phyloP scores from a whole-genome alignment of 805 yeast species.

The Yarrowia divulgata region DNA sequence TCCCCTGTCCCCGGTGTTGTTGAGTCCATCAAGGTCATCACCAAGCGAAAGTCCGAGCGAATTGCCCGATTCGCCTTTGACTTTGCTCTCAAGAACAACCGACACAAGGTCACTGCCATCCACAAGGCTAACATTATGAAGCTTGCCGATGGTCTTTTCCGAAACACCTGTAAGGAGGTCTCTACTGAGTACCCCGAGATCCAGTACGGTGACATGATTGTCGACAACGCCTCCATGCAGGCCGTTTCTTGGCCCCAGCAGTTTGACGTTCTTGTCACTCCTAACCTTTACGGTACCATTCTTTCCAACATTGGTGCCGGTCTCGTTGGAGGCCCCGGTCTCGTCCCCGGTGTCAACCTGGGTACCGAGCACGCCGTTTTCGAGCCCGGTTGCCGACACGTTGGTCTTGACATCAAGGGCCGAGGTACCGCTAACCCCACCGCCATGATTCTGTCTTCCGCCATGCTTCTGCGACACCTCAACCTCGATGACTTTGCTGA shows the following conservation, averaged over 20 bases:
- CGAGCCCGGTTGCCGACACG: constrained; percentile 99
- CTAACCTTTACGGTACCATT: constrained; percentile 97
- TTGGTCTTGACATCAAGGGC: constrained; percentile 95
- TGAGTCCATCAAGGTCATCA: constrained; percentile 93
- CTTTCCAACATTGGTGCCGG: constrained; percentile 98
- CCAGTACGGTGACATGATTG: constrained; percentile 89
- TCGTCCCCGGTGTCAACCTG: constrained; percentile 97
- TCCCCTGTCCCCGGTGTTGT: constrained; percentile 97
- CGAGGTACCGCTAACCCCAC: constrained; percentile 97
- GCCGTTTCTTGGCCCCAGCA: constrained; percentile 98
- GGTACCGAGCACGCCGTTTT: constrained; percentile 98
- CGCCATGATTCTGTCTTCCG: constrained; percentile 91
- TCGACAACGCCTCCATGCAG: constrained; percentile 99
- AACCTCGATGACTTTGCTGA: constrained; percentile 87
- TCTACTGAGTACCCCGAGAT: constrained; percentile 85
- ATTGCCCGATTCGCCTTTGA: constrained; percentile 97
- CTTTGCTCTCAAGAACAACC: constrained; percentile 89
- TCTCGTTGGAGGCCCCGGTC: constrained; percentile 96
- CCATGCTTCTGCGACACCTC: constrained; percentile 93
- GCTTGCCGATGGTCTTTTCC: constrained; percentile 96
- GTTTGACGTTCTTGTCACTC: constrained; percentile 96
- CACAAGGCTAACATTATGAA: constrained; percentile 99
- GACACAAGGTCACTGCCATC: constrained; percentile 92
- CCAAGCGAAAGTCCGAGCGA: constrained; percentile 94
- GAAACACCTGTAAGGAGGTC: constrained; percentile 88